Base-by-base conservation (phyloP, 805 yeast genomes). In the Nakazawaea holstii region DNA sequence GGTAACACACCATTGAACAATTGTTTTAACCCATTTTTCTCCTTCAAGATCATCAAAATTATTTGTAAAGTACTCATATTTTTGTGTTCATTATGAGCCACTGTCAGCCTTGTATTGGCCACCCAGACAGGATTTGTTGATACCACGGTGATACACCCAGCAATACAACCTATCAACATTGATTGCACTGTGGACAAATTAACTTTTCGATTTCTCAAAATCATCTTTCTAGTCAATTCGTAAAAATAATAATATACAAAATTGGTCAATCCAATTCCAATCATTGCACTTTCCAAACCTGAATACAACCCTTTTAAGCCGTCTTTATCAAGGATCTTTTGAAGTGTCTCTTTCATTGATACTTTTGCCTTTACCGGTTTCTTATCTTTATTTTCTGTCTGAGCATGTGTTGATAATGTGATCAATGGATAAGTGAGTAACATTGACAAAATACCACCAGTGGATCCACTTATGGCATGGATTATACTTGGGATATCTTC, bases 401-500 rank as follows among this genome's bases (percentile, higher is more conserved):
- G 98, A 4, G 96, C 95, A 45, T 87, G 76, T 0, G 97, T 90
- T 1, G 95, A 84, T 48, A 90, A 67, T 1, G 95, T 86, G 50
- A 88, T 89, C 56, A 91, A 70, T 1, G 98, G 98, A 61, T 91
- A 91, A 0, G 97, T 91, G 35, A 89, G 81, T 0, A 84, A 76
- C 84, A 89, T 85, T 2, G 96, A 79, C 28, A 88, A 74, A 20
- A 92, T 90, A 11, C 97, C 97, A 27, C 96, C 96, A 6, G 91
- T 84, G 32, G 96, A 96, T 9, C 97, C 98, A 6, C 96, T 86
- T 9, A 91, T 65, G n/a, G 97, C 97, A 60, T 91, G 97, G 11
- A 94, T 89, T 33, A 87, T 58, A 53, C 77, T 77, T 50, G 72
- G 75, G 29, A 65, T 59, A 29, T 65, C 65, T 30, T 41, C 36